phyloP scores from a whole-genome alignment of 192 early-diverging fungal genomes.

The Linnemannia exigua region DNA sequence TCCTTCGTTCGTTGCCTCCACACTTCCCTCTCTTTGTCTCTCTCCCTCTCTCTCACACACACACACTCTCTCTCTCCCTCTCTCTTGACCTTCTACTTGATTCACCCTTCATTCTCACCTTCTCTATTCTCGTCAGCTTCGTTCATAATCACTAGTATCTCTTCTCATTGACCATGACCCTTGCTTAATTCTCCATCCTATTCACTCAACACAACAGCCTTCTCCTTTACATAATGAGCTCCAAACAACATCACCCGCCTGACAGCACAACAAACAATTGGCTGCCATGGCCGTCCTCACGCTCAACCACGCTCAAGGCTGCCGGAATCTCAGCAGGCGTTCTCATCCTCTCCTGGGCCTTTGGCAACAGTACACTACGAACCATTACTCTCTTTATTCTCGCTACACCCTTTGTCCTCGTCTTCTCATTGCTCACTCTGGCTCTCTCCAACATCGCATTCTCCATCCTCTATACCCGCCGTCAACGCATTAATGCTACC shows the following conservation, averaged over 20 bases:
- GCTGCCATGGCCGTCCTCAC: not conserved
- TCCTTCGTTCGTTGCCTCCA: not conserved
- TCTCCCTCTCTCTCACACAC: not conserved
- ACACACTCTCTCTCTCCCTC: not conserved
- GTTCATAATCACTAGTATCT: too few species aligned
- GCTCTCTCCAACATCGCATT: conserved; percentile 48
- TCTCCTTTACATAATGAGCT: not conserved
- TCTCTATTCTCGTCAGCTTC: not conserved
- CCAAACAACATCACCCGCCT: not conserved
- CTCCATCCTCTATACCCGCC: conserved; percentile 41
- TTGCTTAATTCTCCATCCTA: not conserved
- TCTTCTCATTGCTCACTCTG: conserved; percentile 30
- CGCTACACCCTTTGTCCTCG: conserved; percentile 23
- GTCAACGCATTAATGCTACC: conserved; percentile 13
- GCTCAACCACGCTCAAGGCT: not conserved
- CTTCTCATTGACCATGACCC: not conserved
- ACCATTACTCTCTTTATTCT: conserved; percentile 27
- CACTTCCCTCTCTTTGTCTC: not conserved
- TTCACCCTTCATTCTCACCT: not conserved
- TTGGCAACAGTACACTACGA: conserved; percentile 23
- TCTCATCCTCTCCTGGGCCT: conserved; percentile 15
- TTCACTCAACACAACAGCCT: not conserved
- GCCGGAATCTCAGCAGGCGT: not conserved
- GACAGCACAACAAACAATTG: not conserved
- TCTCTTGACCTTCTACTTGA: not conserved